Percentiles rank a stretch among this genome's conserved stretches.
Conservation (phyloP, 495 filamentous ascomycete species). For the Thermothielavioides terrestris region DNA sequence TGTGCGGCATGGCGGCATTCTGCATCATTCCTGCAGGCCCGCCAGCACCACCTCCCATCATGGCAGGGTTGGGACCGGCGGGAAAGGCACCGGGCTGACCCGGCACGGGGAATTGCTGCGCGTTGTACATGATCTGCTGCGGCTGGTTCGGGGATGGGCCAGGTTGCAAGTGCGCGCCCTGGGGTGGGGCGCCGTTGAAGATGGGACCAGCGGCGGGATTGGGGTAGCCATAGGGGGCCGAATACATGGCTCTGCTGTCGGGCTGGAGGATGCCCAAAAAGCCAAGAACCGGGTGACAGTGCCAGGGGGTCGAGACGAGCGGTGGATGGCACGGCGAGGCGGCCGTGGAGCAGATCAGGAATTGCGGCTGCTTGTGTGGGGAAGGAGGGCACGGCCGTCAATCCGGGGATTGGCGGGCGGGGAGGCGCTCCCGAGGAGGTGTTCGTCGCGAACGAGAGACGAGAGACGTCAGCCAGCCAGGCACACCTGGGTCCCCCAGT, state of each 20-base stretch:
- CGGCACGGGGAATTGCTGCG: slow-evolving; percentile 40
- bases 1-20: slow-evolving; percentile 44
- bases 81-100: slow-evolving; percentile 35
- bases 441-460: not conserved
- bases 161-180: slow-evolving; percentile 41
- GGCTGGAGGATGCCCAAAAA: slow-evolving; percentile 16
- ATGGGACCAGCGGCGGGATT: slow-evolving; percentile 37
- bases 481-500: slow-evolving; percentile 17
- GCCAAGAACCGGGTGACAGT: slow-evolving; percentile 19
- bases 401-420: slow-evolving; percentile 11
- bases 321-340: slow-evolving; percentile 20
- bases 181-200: slow-evolving; percentile 43
- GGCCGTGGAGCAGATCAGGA: slow-evolving; percentile 27
- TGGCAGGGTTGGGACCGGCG: slow-evolving; percentile 33
- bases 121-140: slow-evolving; percentile 41
- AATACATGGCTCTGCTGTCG: slow-evolving; percentile 38
- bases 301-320: slow-evolving; percentile 5
- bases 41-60: slow-evolving; percentile 40
- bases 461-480: not conserved
- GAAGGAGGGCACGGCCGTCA: slow-evolving; percentile 25
- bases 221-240: slow-evolving; percentile 40
- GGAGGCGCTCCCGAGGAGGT: not conserved
- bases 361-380: slow-evolving; percentile 30
- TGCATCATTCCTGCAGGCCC: slow-evolving; percentile 47
- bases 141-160: slow-evolving; percentile 35